These are phyloP conservation scores for Auxenochlorella pyrenoidosa DNA, from an alignment of 139 green algal species.

Conservation along the genomic window DNA sequence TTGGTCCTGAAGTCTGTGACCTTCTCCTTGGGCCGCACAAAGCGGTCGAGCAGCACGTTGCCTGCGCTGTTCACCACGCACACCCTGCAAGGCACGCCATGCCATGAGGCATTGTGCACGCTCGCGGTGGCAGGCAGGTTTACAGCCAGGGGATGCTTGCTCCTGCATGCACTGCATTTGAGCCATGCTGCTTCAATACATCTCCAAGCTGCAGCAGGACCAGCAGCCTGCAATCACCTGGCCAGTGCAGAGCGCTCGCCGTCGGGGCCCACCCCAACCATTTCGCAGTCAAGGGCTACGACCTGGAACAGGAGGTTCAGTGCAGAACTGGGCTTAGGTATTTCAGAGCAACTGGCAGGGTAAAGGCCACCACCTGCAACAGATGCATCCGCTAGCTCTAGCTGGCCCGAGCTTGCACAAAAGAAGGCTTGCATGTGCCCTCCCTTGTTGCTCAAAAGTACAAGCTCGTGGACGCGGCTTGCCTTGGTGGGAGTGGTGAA, in stretches of 20 bases:
- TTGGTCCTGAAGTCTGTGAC: constrained; percentile 88
- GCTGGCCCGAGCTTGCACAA: no score
- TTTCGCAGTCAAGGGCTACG: constrained; percentile 99
- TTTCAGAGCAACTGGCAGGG: no score
- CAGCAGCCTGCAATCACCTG: constrained; percentile 38
- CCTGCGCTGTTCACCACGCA: constrained; percentile 83
- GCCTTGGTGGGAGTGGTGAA: constrained; percentile 8
- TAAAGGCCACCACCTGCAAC: constrained; percentile 70
- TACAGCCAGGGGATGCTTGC: no score
- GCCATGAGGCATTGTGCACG: constrained; percentile 63
- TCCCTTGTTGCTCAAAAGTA: no score
- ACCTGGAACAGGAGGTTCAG: no score
- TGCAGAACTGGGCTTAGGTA: no score
- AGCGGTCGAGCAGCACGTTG: constrained; percentile 82
- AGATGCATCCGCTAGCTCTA: no score
- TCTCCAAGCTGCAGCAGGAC: not conserved
- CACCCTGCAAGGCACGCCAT: constrained; percentile 54
- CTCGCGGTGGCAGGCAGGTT: constrained; percentile 51
- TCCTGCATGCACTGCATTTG: no score
- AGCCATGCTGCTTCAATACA: not conserved
- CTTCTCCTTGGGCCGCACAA: constrained; percentile 70
- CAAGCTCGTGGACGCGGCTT: not conserved
- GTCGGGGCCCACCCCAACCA: constrained; percentile 89
- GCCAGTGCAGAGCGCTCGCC: constrained; percentile 76
- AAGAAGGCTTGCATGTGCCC: not conserved